Evolutionary conservation across 202 grass and related monocot genomes (phyloP).

Genomic region (Cymbopogon flexuosus): DNA sequence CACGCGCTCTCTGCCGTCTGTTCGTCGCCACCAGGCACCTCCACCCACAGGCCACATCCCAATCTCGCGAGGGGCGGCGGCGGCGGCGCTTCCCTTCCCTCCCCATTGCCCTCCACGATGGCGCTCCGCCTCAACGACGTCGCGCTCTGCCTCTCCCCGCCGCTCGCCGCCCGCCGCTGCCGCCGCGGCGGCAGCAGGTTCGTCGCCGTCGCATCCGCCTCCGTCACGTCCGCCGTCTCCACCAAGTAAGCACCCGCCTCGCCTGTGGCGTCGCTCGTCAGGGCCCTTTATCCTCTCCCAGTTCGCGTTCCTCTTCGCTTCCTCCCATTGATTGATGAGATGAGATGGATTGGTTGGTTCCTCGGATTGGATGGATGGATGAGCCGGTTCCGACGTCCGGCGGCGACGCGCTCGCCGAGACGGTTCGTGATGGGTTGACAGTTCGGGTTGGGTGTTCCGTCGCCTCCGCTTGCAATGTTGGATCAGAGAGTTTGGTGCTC

Average conservation of each 20-base stretch:
- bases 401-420: not conserved
- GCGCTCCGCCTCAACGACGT: constrained; percentile 38
- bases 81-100: not conserved
- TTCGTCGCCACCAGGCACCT: not conserved
- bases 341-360: not conserved
- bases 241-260: constrained; percentile 31
- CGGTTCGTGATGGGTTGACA: not conserved
- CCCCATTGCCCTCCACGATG: constrained; percentile 40
- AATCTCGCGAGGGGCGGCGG: not conserved
- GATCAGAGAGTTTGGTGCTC: constrained; percentile 12
- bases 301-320: not conserved
- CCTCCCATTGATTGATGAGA: not conserved
- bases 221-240: constrained; percentile 30
- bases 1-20: not conserved
- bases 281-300: not conserved
- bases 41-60: constrained; percentile 22
- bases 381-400: not conserved
- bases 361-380: not conserved
- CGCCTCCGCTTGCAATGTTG: not conserved
- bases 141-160: constrained; percentile 21
- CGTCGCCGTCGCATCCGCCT: constrained; percentile 34
- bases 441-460: not conserved
- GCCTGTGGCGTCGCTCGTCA: not conserved
- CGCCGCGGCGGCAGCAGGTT: constrained; percentile 20
- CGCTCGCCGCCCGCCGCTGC: constrained; percentile 27